Evolutionary conservation across 345 rosid genomes (phyloP).

Genomic region (Linum trigynum): DNA sequence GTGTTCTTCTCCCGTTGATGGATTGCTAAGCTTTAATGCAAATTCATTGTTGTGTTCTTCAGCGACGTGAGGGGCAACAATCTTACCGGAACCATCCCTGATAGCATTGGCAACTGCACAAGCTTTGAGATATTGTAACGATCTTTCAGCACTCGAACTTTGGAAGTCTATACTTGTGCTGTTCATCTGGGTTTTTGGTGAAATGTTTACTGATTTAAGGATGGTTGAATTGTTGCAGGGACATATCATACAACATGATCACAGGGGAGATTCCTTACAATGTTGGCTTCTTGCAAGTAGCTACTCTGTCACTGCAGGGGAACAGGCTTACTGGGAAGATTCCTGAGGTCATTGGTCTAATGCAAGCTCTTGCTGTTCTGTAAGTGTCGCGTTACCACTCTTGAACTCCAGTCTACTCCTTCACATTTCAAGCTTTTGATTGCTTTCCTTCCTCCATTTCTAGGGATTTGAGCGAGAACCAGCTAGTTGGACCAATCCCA

Average conservation of each 20-base stretch:
- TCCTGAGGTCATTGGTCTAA: conserved; percentile 85
- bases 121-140: conserved; percentile 81
- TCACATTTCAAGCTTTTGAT: neutral
- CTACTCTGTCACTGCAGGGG: conserved; percentile 96
- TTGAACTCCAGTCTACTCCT: too few species aligned
- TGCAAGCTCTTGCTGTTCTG: conserved; percentile 99
- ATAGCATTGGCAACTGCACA: conserved; percentile 91
- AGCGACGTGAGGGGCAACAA: conserved; percentile 97
- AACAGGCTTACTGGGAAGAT: conserved; percentile 64
- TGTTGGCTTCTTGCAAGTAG: conserved; percentile 92
- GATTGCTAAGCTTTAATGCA: too few species aligned
- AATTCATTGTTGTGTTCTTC: neutral
- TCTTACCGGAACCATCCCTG: conserved; percentile 69
- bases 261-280: conserved; percentile 89
- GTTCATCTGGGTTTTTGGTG: neutral
- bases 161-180: neutral
- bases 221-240: conserved; percentile 31
- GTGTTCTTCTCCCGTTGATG: neutral
- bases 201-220: neutral
- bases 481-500: conserved; percentile 79
- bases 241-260: conserved; percentile 76
- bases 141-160: neutral
- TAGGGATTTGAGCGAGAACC: conserved; percentile 93
- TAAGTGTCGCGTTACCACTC: conserved; percentile 25
- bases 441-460: neutral